phyloP scores from a whole-genome alignment of 1,284 basidiomycete species.

The Agaricales sp. region DNA sequence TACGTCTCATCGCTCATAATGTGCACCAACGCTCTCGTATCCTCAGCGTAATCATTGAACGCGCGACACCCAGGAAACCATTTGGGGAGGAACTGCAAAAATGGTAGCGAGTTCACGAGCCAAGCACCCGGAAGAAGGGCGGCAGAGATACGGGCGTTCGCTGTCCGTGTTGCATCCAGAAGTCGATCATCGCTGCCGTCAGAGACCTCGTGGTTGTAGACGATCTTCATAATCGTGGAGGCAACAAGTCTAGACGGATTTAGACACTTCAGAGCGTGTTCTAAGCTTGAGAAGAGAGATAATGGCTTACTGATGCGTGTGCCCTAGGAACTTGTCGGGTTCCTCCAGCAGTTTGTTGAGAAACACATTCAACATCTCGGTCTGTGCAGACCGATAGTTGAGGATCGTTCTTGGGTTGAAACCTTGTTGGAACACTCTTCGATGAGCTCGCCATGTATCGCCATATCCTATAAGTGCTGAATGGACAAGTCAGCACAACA shows the following conservation, averaged over 20 bases:
- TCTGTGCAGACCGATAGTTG: neutral
- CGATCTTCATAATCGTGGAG: slow-evolving; percentile 9
- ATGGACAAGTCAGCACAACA: neutral
- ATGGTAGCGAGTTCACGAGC: slow-evolving; percentile 10
- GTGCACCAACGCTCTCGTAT: slow-evolving; percentile 11
- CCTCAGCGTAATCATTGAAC: slow-evolving; percentile 16
- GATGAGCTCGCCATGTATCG: slow-evolving; percentile 2
- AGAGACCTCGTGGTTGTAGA: neutral
- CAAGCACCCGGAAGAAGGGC: slow-evolving; percentile 12
- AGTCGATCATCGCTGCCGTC: slow-evolving; percentile 10
- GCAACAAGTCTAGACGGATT: slow-evolving; percentile 3
- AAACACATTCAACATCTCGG: neutral
- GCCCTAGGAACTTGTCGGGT: slow-evolving; percentile 7
- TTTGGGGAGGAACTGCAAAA: slow-evolving; percentile 15
- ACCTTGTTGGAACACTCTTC: slow-evolving; percentile 9
- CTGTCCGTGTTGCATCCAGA: slow-evolving; percentile 9
- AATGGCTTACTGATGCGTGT: neutral
- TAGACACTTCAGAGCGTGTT: neutral
- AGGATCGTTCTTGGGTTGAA: slow-evolving; percentile 4
- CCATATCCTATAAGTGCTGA: neutral
- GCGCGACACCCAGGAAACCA: slow-evolving; percentile 22
- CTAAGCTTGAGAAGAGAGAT: neutral
- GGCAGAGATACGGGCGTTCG: slow-evolving; percentile 9
- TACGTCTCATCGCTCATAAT: neutral
- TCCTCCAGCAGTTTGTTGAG: slow-evolving; percentile 3